These are phyloP conservation scores for Fomitiporia mediterranea DNA, from an alignment of 1,284 basidiomycete species.

Conservation along the genomic window DNA sequence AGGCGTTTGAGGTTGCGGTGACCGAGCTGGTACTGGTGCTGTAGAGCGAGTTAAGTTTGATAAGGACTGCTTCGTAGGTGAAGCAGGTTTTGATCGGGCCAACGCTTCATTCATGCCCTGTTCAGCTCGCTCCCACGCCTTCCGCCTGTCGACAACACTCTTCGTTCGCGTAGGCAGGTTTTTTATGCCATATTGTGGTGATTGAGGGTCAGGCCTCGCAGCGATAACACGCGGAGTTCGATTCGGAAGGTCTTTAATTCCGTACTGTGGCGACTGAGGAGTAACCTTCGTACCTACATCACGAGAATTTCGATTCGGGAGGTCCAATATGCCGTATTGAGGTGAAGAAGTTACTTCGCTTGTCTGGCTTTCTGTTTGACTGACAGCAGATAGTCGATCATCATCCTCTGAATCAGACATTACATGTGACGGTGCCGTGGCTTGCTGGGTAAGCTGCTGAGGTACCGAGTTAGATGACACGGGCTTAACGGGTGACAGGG, in stretches of 20 bases:
- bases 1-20: constrained; percentile 16
- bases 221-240: constrained; percentile 18
- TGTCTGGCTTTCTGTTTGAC: neutral
- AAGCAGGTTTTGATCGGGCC: neutral
- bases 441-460: neutral
- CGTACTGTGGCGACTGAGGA: constrained; percentile 24
- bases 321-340: constrained; percentile 27
- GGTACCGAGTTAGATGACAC: neutral
- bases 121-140: constrained; percentile 16
- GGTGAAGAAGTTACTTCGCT: constrained; percentile 24
- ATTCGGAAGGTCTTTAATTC: constrained; percentile 28
- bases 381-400: neutral
- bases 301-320: constrained; percentile 16
- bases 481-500: neutral
- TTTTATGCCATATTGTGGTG: constrained; percentile 19
- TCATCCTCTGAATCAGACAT: neutral
- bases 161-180: constrained; percentile 15
- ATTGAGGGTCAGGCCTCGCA: constrained; percentile 19
- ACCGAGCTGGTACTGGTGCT: neutral
- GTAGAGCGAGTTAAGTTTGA: neutral
- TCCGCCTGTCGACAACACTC: constrained; percentile 13
- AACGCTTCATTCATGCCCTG: constrained; percentile 10
- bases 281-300: neutral
- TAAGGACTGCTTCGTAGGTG: neutral
- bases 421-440: neutral